A percentile compares a stretch with the other conserved stretches of the same genome.
These are phyloP conservation scores for Fraxinus baroniana DNA, from an alignment of 305 asterid species.

Conservation along the genomic window DNA sequence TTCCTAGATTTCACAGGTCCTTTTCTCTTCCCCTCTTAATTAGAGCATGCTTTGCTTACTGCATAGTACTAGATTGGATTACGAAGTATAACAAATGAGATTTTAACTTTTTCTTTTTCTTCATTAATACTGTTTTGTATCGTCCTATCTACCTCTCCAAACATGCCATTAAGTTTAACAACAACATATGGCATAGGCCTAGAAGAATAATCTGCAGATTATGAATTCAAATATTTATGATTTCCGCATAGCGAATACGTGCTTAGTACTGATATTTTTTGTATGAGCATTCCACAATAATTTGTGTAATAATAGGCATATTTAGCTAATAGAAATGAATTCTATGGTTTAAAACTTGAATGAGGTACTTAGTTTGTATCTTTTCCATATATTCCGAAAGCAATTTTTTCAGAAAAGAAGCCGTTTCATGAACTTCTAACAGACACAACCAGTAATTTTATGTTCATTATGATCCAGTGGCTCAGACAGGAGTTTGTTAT, in stretches of 20 bases:
- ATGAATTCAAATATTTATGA: not conserved
- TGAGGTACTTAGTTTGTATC: not conserved
- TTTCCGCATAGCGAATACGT: not conserved
- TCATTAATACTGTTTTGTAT: not conserved
- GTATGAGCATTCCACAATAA: not conserved
- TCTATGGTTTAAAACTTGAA: not conserved
- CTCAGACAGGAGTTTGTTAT: slow-evolving; percentile 39
- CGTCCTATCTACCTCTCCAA: not conserved
- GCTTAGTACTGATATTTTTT: not conserved
- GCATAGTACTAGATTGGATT: not conserved
- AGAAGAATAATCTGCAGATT: not conserved
- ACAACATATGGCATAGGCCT: not conserved
- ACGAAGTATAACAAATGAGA: not conserved
- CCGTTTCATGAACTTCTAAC: not conserved
- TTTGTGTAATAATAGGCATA: not conserved
- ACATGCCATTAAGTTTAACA: not conserved
- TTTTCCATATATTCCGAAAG: not conserved
- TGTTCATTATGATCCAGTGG: slow-evolving; percentile 27
- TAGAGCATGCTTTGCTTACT: not conserved
- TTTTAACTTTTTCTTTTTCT: not conserved
- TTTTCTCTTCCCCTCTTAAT: not conserved
- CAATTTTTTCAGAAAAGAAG: not conserved
- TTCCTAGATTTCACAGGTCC: slow-evolving; percentile 26
- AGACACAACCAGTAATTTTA: not conserved
- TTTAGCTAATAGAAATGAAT: not conserved